phyloP scores from a whole-genome alignment of 768 basidiomycete genomes.

The Coprinopsis strossmayeri region DNA sequence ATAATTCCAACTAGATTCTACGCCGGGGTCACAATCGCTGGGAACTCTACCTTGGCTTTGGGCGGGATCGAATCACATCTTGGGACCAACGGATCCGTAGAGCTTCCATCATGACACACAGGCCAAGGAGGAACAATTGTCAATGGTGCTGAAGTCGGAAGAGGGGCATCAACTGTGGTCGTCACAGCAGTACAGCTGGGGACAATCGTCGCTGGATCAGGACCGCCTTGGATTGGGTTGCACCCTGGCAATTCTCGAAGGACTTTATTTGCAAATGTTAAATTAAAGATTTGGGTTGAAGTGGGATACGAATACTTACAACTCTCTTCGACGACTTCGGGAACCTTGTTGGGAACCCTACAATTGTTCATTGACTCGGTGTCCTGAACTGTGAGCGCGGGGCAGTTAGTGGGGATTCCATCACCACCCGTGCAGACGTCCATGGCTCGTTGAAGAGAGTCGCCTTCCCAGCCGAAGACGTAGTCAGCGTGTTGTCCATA shows the following conservation, averaged over 20 bases:
- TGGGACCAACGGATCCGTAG: slow-evolving; percentile 7
- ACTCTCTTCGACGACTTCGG: slow-evolving; percentile 6
- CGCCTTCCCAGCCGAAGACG: slow-evolving; percentile 12
- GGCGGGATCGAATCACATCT: slow-evolving; percentile 6
- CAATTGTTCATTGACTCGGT: slow-evolving; percentile 11
- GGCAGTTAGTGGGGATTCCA: slow-evolving; percentile 10
- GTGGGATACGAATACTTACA: slow-evolving; percentile 4
- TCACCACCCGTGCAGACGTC: slow-evolving; percentile 7
- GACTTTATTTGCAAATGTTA: background rate
- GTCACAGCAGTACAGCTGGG: slow-evolving; percentile 2
- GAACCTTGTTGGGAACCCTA: slow-evolving; percentile 4
- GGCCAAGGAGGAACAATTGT: slow-evolving; percentile 7
- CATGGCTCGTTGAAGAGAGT: slow-evolving; percentile 11
- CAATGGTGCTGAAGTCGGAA: slow-evolving; percentile 1
- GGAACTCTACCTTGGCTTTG: background rate
- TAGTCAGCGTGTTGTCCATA: slow-evolving; percentile 12
- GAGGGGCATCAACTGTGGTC: slow-evolving; percentile 4
- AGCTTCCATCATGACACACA: slow-evolving; percentile 6
- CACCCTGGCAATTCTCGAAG: slow-evolving; percentile 6
- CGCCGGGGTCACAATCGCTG: slow-evolving; percentile 1
- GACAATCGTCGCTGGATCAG: slow-evolving; percentile 2
- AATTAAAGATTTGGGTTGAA: background rate
- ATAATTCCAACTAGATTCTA: too few relatives aligned
- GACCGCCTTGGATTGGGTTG: slow-evolving; percentile 9
- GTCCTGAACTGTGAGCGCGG: slow-evolving; percentile 9